Base-by-base conservation (phyloP, 2,329 filamentous ascomycete genomes). In the Xylaria sp. region DNA sequence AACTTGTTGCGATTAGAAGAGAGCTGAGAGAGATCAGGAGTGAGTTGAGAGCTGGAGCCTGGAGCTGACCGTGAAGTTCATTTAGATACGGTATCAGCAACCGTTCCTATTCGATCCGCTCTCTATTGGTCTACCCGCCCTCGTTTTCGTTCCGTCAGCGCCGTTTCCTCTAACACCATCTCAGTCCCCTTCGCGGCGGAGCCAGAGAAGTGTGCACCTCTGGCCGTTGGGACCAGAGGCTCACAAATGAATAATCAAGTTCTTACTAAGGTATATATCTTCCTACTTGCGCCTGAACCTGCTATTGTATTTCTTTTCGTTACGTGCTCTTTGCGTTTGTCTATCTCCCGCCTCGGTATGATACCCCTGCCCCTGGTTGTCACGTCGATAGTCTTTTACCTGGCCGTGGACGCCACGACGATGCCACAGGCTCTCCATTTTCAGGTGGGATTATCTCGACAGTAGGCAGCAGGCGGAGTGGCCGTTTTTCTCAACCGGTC, bases 181-280 rank as follows among this genome's bases (percentile, higher is more conserved):
- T 55, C 70, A 67, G 67, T 69, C 72, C 64, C 73, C 67, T 66
- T 72, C 71, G 69, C 70, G 74, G 74, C 74, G 73, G 73, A 74
- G 69, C 69, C 47, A 56, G 50, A 67, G 62, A 61, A 67, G 72
- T 75, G 75, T 75, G 77, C 76, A 74, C 78, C 79, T 77, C 78
- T 81, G 64, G 69, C 65, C 77, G 75, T 71, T 71, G 64, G 73
- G 78, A 74, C 75, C 75, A 76, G 79, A 81, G 77, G 76, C 76
- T 75, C 76, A 74, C 77, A 78, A 76, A 84, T 84, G 82, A 83
- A 82, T 82, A 79, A 80, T 79, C 81, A 79, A 79, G 78, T 79
- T 79, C 79, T 82, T 64, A 75, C 70, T 71, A 83, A 83, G 81
- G 81, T 83, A 82, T 17, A 69, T 69, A 60, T 51, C 17, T 24